phyloP scores from a whole-genome alignment of 495 filamentous ascomycete genomes.

The Tuber aestivum region DNA sequence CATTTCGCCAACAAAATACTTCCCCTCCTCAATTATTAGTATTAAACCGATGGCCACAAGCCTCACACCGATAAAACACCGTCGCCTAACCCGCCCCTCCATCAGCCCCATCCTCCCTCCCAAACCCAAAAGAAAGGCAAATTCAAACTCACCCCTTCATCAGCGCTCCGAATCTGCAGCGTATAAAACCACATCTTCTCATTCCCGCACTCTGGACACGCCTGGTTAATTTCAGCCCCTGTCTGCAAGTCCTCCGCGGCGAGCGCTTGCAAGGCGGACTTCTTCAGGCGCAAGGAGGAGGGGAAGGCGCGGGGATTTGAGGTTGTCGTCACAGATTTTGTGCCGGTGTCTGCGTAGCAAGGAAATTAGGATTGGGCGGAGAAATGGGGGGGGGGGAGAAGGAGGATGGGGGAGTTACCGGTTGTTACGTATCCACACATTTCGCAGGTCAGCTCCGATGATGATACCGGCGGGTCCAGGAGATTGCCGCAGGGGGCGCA shows the following conservation, averaged over 20 bases:
- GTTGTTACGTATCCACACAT: constrained; percentile 77
- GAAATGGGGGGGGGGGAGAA: neutral
- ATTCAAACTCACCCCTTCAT: constrained; percentile 59
- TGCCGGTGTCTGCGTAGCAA: constrained; percentile 59
- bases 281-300: constrained; percentile 75
- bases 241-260: constrained; percentile 72
- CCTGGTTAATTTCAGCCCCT: constrained; percentile 60
- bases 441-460: constrained; percentile 68
- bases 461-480: constrained; percentile 70
- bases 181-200: constrained; percentile 79
- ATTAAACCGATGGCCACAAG: constrained; percentile 37
- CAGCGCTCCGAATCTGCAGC: constrained; percentile 81
- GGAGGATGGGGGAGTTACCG: constrained; percentile 55
- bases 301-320: constrained; percentile 85
- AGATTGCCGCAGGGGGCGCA: constrained; percentile 91
- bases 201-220: constrained; percentile 73
- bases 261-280: constrained; percentile 75
- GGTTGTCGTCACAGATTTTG: constrained; percentile 71
- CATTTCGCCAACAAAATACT: neutral
- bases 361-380: constrained; percentile 13
- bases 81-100: constrained; percentile 20
- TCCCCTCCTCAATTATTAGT: neutral
- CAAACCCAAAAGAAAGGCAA: constrained; percentile 4
- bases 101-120: neutral
- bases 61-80: constrained; percentile 42